Evolutionary conservation across 352 stramenopile species (phyloP), one percentile per base, ranked within the genome.

Genomic region (Globisporangium heterothallicum): DNA sequence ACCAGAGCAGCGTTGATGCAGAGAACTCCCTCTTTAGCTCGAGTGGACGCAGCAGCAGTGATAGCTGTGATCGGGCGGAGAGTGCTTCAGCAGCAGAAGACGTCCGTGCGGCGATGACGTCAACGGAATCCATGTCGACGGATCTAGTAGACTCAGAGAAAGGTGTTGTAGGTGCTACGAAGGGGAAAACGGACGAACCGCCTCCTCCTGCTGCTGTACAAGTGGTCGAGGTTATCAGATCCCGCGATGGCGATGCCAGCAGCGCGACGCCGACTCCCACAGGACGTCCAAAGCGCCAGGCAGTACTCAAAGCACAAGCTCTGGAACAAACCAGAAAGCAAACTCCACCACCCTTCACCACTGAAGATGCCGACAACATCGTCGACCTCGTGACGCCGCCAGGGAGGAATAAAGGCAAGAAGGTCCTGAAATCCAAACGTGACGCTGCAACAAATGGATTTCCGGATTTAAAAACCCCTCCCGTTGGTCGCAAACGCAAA

Each of bases 261-360:
- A 34, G 27, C 29, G 3, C 21, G 3, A 25, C 25, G 18, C 12
- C 60, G 0, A 78, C 52, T 48, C 63, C 49, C 19, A 75, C 70
- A 16, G 65, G 73, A 30, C 72, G 79, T 6, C 66, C 70, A 3
- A 91, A 82, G 56, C 71, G 77, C 32, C 64, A 78, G 44, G 75
- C 71, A 1, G 79, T 75, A 27, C 42, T 88, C 18, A 58, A 56
- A 4, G 65, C 72, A 6, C 72, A 86, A 47, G 74, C 38, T 4
- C 18, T 44, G 19, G 16, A 63, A 18, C 41, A 38, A 14, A 24
- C 36, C 6, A 35, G 44, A 22, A 49, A 49, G 19, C 36, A 61
- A 10, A 44, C 35, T 26, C 29, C 46, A 10, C 10, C 22, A 30
- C 40, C 30, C 19, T 38, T 41, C 13, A 51, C 41, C 32, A 52